phyloP scores from a whole-genome alignment of 2,329 filamentous ascomycete species.

The Ophiostoma pallidulum region DNA sequence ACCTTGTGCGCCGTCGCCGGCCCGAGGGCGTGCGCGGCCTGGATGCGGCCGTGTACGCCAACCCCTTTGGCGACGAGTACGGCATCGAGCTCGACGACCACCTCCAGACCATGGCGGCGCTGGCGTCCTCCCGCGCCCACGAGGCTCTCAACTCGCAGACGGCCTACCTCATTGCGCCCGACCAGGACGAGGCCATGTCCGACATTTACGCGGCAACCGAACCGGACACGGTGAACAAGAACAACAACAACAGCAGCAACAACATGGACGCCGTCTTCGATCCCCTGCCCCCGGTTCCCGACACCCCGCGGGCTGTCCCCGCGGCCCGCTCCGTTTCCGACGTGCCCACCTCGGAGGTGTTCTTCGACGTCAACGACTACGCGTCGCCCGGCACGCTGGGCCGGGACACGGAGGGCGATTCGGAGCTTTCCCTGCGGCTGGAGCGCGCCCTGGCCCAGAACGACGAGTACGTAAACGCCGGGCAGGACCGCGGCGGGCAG shows the following conservation, averaged over 20 bases:
- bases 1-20: slow-evolving; percentile 40
- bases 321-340: background rate
- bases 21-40: slow-evolving; percentile 29
- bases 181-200: slow-evolving; percentile 38
- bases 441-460: slow-evolving; percentile 30
- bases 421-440: slow-evolving; percentile 20
- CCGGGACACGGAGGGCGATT: background rate
- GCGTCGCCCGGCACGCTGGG: background rate
- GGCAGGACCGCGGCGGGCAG: slow-evolving; percentile 40
- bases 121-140: background rate
- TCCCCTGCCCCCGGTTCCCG: slow-evolving; percentile 5
- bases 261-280: slow-evolving; percentile 11
- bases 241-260: background rate
- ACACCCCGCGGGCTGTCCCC: background rate
- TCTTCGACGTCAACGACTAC: slow-evolving; percentile 16
- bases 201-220: slow-evolving; percentile 39
- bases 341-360: slow-evolving; percentile 8
- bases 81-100: slow-evolving; percentile 35
- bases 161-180: slow-evolving; percentile 31
- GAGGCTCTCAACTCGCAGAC: slow-evolving; percentile 21
- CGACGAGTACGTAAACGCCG: slow-evolving; percentile 45
- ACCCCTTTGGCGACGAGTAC: slow-evolving; percentile 52
- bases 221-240: slow-evolving; percentile 21
- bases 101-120: slow-evolving; percentile 17
- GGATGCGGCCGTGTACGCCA: slow-evolving; percentile 34